Evolutionary conservation across 2,329 filamentous ascomycete species (phyloP), one percentile per base, ranked within the genome.

Genomic region (Diplodia sapinea): DNA sequence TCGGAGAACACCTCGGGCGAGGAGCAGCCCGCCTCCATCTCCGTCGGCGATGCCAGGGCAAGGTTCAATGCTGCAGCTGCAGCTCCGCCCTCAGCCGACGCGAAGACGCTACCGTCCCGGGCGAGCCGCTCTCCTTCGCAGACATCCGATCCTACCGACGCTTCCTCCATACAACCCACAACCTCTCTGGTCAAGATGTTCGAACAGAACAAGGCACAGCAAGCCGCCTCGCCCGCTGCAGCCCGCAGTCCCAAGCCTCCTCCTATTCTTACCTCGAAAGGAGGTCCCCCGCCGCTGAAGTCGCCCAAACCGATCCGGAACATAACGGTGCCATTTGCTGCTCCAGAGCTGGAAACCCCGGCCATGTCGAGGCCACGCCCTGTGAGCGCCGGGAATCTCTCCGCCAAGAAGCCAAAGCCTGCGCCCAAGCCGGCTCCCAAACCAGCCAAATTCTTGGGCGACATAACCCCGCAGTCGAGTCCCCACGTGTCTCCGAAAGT

Each of bases 171-270:
- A 61, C 81, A 85, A 29, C 84, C 89, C 0, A 89, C 89, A 0
- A 87, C 82, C 3, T 86, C 88, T 4, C 81, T 92, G 23, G 89
- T 92, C 65, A 86, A 86, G 49, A 83, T 91, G 79, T 92, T 92
- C 71, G 90, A 93, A 77, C 81, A 83, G 70, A 83, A 80, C 52
- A 73, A 50, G 47, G 17, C 31, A 7, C 5, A 36, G 4, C 38
- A 49, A 12, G 23, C 43, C 1, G 26, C 65, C 17, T 11, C 43
- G 11, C 23, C 55, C 4, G 3, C 33, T 36, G 9, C 65, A 2
- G 26, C 13, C 3, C 65, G 55, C 15, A 55, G 49, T 9, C 56
- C 55, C 40, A 70, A 70, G 13, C 51, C 69, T 9, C 66, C 71
- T 17, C 72, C 76, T 17, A 62, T 72, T 13, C 66, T 71, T 29